phyloP scores from a whole-genome alignment of 352 stramenopile genomes.

The Globisporangium canariense region DNA sequence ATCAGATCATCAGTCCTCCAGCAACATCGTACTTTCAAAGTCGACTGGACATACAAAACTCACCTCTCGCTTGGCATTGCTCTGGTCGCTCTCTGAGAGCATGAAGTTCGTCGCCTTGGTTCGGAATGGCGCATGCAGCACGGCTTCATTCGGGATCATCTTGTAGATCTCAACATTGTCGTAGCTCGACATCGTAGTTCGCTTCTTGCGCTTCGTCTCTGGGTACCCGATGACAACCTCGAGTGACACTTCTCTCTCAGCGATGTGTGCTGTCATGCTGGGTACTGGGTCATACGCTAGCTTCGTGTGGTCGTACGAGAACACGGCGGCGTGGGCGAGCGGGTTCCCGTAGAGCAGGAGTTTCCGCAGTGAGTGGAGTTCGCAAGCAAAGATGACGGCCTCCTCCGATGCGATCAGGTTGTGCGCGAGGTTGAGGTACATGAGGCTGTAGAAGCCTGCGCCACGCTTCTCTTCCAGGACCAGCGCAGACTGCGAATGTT shows the following conservation, averaged over 20 bases:
- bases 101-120: conserved; percentile 47
- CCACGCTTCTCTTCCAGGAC: conserved; percentile 57
- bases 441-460: conserved; percentile 56
- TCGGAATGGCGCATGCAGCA: conserved; percentile 51
- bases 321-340: conserved; percentile 51
- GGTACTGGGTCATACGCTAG: conserved; percentile 72
- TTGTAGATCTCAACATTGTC: conserved; percentile 84
- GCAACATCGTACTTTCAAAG: background rate
- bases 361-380: conserved; percentile 60
- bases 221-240: conserved; percentile 61
- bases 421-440: conserved; percentile 74
- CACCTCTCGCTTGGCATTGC: conserved; percentile 27
- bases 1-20: background rate
- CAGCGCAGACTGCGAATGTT: conserved; percentile 33
- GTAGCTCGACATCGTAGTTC: conserved; percentile 39
- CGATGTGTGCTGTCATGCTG: conserved; percentile 41
- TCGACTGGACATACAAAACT: background rate
- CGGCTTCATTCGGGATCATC: conserved; percentile 65
- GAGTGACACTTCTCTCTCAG: conserved; percentile 19
- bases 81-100: conserved; percentile 24
- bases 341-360: conserved; percentile 78
- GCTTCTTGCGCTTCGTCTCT: conserved; percentile 62
- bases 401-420: conserved; percentile 61
- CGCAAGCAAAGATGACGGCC: conserved; percentile 35
- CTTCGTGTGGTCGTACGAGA: conserved; percentile 59